Base-by-base conservation (phyloP, 2,329 filamentous ascomycete species). In the Aspergillus neotritici region DNA sequence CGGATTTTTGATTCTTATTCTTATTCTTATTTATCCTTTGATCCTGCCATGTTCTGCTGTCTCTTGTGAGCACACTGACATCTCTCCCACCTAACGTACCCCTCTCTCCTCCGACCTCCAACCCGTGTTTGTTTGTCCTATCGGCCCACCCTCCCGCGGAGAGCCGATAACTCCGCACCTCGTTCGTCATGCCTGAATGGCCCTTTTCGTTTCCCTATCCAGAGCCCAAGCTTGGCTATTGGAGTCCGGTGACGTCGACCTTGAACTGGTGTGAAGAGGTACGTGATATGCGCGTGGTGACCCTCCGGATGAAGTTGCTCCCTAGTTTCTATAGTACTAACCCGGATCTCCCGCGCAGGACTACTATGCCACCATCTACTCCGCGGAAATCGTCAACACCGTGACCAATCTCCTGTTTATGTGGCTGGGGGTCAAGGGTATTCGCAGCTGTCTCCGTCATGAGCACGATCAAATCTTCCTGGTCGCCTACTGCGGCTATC, bases 321-420 rank as follows among this genome's bases (percentile, higher is more conserved):
- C 41, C 41, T 31, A 44, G 13, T 41, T 21, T 37, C 15, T 43
- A 3, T 5, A 25, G 29, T 40, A 34, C 39, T 49, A 47, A 49
- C 39, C 6, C 11, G 34, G 28, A 17, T 25, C 33, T 30, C 29
- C 13, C 54, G 70, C 5, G 35, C 40, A 89, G 79, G 85, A 87
- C 51, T 86, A 86, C 66, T 84, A 84, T 70, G 80, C 83, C 31
- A 89, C 84, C 4, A 73, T 77, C 34, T 90, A 89, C 60, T 77
- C 81, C 35, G 86, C 86, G 30, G 86, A 90, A 61, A 80, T 90
- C 35, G 78, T 88, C 60, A 91, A 86, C 67, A 86, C 87, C 3
- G 57, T 90, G 28, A 95, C 88, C 29, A 95, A 95, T 63, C 63
- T 86, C 3, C 70, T 93, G 16, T 95, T 95, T 65, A 74, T 94